These are phyloP conservation scores for Myxozyma mucilagina DNA, from an alignment of 805 yeast species.

Conservation along the genomic window DNA sequence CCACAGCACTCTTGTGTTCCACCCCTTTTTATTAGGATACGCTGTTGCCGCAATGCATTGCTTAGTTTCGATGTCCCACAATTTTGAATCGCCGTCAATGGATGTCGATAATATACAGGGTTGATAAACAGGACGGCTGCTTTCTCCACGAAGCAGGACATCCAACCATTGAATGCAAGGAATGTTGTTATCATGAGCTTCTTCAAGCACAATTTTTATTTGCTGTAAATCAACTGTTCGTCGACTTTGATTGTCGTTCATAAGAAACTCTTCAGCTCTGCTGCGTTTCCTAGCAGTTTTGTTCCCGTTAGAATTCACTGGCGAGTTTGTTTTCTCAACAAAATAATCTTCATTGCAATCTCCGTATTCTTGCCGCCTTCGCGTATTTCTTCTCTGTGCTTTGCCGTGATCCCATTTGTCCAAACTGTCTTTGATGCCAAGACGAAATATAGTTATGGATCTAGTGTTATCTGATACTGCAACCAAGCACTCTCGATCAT, in stretches of 20 bases:
- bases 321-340: background rate
- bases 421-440: slow-evolving; percentile 13
- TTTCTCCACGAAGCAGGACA: slow-evolving; percentile 3
- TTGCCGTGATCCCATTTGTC: slow-evolving; percentile 8
- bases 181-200: slow-evolving; percentile 28
- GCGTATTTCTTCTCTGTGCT: background rate
- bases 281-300: background rate
- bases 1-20: slow-evolving; percentile 16
- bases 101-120: slow-evolving; percentile 23
- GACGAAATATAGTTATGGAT: slow-evolving; percentile 21
- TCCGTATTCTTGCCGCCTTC: background rate
- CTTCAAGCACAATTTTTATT: slow-evolving; percentile 3
- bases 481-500: slow-evolving; percentile 19
- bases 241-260: background rate
- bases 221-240: slow-evolving; percentile 5
- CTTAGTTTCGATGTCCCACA: slow-evolving; percentile 40
- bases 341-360: background rate
- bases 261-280: background rate
- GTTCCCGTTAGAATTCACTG: background rate
- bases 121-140: background rate
- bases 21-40: slow-evolving; percentile 22
- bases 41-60: slow-evolving; percentile 14
- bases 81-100: slow-evolving; percentile 37
- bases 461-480: slow-evolving; percentile 26
- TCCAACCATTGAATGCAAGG: slow-evolving; percentile 23